These are phyloP conservation scores for Rhinocladiella similis DNA, from an alignment of 2,329 filamentous ascomycete genomes.

Conservation along the genomic window DNA sequence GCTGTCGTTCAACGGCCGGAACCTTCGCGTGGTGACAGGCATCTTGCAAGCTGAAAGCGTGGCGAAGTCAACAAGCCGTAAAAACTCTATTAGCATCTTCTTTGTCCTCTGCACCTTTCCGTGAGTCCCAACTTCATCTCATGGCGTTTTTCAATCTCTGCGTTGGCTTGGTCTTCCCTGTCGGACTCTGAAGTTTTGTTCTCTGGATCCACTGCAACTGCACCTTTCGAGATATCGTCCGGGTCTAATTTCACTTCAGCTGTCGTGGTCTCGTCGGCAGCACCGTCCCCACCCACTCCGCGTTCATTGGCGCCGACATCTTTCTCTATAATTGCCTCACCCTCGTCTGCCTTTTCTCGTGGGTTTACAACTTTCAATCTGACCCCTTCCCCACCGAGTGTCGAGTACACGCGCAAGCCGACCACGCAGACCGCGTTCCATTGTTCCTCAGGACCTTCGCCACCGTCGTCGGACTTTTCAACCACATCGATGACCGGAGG, in stretches of 20 bases:
- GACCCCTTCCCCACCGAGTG: constrained; percentile 15
- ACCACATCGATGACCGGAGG: background rate
- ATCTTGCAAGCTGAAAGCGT: too few relatives aligned
- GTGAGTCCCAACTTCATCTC: background rate
- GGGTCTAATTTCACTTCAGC: constrained; percentile 12
- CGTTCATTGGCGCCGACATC: background rate
- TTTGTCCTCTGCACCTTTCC: background rate
- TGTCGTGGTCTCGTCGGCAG: background rate
- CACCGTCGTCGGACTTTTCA: constrained; percentile 14
- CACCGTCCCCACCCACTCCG: background rate
- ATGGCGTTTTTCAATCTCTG: background rate
- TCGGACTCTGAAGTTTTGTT: constrained; percentile 3
- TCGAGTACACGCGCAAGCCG: constrained; percentile 57
- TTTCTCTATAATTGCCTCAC: background rate
- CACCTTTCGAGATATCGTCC: constrained; percentile 21
- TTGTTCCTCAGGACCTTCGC: constrained; percentile 38
- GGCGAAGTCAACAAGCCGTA: too few relatives aligned
- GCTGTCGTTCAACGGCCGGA: too few relatives aligned
- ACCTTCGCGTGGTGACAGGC: too few relatives aligned
- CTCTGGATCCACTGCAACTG: constrained; percentile 13
- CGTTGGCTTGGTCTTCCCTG: background rate
- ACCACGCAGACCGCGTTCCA: constrained; percentile 65
- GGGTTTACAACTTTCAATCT: constrained; percentile 15
- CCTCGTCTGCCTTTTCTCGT: background rate
- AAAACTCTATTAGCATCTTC: too few relatives aligned